Percentiles rank a stretch among this genome's conserved stretches.
These are phyloP conservation scores for Trametes hirsuta DNA, from an alignment of 1,284 basidiomycete genomes.

Conservation along the genomic window DNA sequence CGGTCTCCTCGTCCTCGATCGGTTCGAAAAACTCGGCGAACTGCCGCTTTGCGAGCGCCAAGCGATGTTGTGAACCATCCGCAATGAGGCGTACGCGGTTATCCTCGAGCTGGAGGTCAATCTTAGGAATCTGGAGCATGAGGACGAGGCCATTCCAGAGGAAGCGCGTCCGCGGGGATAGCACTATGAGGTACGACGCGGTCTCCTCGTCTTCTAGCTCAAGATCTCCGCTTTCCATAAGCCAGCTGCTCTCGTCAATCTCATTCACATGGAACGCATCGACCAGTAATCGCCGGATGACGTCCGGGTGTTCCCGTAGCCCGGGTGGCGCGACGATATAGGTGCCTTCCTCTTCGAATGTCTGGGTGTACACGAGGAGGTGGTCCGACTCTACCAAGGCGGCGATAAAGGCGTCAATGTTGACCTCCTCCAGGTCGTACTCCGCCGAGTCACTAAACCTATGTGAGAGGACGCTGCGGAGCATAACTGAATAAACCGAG, in stretches of 20 bases:
- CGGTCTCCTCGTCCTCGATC: slow-evolving; percentile 56
- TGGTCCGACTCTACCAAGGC: slow-evolving; percentile 87
- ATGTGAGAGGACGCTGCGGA: slow-evolving; percentile 71
- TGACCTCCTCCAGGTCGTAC: slow-evolving; percentile 83
- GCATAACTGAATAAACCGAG: neutral
- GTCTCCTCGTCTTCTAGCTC: slow-evolving; percentile 59
- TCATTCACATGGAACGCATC: slow-evolving; percentile 84
- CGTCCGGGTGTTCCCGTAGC: slow-evolving; percentile 83
- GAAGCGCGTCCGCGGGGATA: slow-evolving; percentile 88
- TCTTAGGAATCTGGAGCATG: slow-evolving; percentile 65
- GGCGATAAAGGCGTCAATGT: slow-evolving; percentile 82
- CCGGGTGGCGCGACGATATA: slow-evolving; percentile 89
- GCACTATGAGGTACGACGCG: slow-evolving; percentile 77
- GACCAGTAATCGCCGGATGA: slow-evolving; percentile 81
- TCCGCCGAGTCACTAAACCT: slow-evolving; percentile 97
- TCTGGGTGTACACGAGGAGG: slow-evolving; percentile 92
- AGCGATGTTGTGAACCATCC: slow-evolving; percentile 81
- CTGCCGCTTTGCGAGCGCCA: slow-evolving; percentile 79
- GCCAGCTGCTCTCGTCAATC: slow-evolving; percentile 57
- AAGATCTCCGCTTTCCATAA: slow-evolving; percentile 53
- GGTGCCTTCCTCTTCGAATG: slow-evolving; percentile 89
- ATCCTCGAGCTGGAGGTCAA: slow-evolving; percentile 83
- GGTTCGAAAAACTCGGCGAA: slow-evolving; percentile 72
- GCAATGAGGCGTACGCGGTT: slow-evolving; percentile 85
- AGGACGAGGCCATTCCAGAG: slow-evolving; percentile 95